These are phyloP conservation scores for Botrytis fabae DNA, from an alignment of 2,329 filamentous ascomycete species.

Conservation along the genomic window DNA sequence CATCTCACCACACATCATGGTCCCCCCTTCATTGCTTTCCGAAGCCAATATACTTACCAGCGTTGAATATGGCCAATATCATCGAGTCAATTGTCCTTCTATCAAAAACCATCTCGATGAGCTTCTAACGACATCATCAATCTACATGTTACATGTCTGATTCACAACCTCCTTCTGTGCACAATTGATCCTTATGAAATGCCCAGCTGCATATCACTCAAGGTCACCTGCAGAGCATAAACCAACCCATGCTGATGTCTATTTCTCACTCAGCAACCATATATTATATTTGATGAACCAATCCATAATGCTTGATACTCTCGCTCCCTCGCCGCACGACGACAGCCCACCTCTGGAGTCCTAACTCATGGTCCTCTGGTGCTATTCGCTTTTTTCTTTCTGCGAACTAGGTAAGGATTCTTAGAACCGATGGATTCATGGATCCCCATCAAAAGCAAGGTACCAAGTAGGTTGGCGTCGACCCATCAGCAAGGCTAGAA, in stretches of 20 bases:
- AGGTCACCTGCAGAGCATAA: constrained; percentile 13
- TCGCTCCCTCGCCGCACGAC: not conserved
- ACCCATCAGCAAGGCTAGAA: constrained; percentile 17
- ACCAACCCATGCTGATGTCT: constrained; percentile 9
- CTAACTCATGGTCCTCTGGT: not conserved
- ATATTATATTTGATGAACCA: not conserved
- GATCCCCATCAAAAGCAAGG: constrained; percentile 17
- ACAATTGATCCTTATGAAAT: constrained; percentile 6
- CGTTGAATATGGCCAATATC: not conserved
- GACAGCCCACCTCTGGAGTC: not conserved
- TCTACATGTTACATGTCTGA: constrained; percentile 11
- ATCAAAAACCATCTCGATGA: not conserved
- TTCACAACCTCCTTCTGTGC: not conserved
- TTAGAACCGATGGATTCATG: constrained; percentile 19
- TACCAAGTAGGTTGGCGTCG: not conserved
- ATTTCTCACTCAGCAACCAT: constrained; percentile 22
- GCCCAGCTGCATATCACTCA: constrained; percentile 1
- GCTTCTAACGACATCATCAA: not conserved
- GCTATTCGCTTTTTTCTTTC: not conserved
- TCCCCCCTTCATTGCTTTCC: not conserved
- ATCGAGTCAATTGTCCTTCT: not conserved
- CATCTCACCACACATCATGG: not conserved
- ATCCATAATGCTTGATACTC: not conserved
- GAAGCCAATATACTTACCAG: not conserved
- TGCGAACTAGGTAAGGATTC: constrained; percentile 21